Evolutionary conservation across 2,329 filamentous ascomycete species (phyloP), one percentile per base, ranked within the genome.

Genomic region (Xylaria sp.): DNA sequence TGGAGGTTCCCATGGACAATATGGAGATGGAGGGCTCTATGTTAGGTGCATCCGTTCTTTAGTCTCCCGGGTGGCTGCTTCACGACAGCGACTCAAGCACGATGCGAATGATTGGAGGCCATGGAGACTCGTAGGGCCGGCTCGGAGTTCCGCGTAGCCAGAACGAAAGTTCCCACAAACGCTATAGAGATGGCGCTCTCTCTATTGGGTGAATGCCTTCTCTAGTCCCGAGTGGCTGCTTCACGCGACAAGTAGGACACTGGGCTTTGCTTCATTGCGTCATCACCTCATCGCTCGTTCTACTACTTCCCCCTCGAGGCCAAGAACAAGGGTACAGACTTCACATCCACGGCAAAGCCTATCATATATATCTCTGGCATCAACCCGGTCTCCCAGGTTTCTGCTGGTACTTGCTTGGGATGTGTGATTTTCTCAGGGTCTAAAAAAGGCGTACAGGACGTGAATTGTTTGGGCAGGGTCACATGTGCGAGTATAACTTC

Each of bases 1-100:
- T 79, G 69, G 77, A 77, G 15, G 76, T 72, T 58, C 74, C 71
- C 0, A 73, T 79, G 69, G 74, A 77, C 48, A 77, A 77, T 31
- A 77, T 79, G 66, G 76, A 77, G 19, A 74, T 74, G 67, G 71
- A 72, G 37, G 66, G 61, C 1, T 71, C 76, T 4, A 75, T 77
- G 65, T 68, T 79, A 15, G 71, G 76, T 21, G 67, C 72, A 1
- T 62, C 73, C 13, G 74, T 78, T 35, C 75, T 78, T 70, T 78
- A 76, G 67, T n/a, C n/a, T n/a, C n/a, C n/a, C n/a, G n/a, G n/a
- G n/a, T n/a, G n/a, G n/a, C n/a, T n/a, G n/a, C n/a, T n/a, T n/a
- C n/a, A n/a, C n/a, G n/a, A n/a, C n/a, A n/a, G n/a, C n/a, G n/a
- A n/a, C n/a, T n/a, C n/a, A n/a, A n/a, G n/a, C n/a, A n/a, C n/a